Evolutionary conservation across 2,329 filamentous ascomycete species (phyloP).

Genomic region (Dothiorella sarmentorum): DNA sequence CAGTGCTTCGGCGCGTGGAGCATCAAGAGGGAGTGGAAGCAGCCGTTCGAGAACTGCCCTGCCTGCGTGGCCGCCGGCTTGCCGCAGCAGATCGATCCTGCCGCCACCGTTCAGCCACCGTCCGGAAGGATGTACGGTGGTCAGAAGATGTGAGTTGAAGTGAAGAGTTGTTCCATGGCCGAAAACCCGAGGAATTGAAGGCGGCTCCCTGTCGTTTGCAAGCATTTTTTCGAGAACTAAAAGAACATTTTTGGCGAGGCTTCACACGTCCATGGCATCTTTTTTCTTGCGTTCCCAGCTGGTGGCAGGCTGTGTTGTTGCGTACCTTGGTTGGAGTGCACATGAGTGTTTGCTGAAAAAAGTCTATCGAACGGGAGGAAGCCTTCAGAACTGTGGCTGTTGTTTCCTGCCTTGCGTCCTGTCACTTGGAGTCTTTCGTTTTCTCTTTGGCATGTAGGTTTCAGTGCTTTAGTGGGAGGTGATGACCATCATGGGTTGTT

Average conservation of each 20-base stretch:
- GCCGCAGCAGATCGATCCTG: slow-evolving; percentile 9
- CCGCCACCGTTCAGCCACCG: background rate
- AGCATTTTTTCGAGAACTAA: background rate
- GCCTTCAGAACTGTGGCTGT: background rate
- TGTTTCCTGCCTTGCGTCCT: background rate
- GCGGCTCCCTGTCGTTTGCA: too few relatives aligned
- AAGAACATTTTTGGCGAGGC: background rate
- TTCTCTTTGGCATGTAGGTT: background rate
- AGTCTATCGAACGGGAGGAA: background rate
- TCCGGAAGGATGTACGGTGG: background rate
- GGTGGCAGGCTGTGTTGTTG: background rate
- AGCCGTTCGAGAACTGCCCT: slow-evolving; percentile 54
- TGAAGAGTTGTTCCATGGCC: too few relatives aligned
- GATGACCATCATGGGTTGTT: background rate
- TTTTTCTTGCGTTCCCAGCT: background rate
- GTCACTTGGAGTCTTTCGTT: background rate
- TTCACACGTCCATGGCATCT: background rate
- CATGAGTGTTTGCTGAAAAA: slow-evolving; percentile 2
- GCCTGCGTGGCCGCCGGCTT: slow-evolving; percentile 38
- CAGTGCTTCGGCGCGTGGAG: slow-evolving; percentile 66
- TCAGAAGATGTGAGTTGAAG: slow-evolving; percentile 1
- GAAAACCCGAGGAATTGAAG: too few relatives aligned
- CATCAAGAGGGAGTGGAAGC: slow-evolving; percentile 57
- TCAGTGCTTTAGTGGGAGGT: background rate
- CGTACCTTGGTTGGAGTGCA: background rate